phyloP scores from a whole-genome alignment of 2,329 filamentous ascomycete species.

The Neofusicoccum umdonicola region DNA sequence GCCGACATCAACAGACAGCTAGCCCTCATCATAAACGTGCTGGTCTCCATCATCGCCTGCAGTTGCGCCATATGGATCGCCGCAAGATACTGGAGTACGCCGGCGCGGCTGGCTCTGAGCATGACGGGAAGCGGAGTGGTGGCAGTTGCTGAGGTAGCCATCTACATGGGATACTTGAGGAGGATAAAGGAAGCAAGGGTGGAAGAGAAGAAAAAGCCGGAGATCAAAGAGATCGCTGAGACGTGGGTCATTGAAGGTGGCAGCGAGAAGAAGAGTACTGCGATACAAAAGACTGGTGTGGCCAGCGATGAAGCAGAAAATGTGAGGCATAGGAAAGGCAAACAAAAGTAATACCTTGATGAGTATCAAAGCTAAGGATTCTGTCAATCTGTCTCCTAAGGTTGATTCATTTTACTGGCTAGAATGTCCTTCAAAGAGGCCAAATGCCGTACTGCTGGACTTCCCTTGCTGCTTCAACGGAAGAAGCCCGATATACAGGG shows the following conservation, averaged over 20 bases:
- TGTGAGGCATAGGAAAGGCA: not conserved
- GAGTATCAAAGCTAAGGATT: not conserved
- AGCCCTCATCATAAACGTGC: constrained; percentile 82
- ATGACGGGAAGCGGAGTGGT: constrained; percentile 69
- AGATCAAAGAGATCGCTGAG: constrained; percentile 67
- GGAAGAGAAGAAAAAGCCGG: constrained; percentile 59
- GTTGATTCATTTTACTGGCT: too few species aligned
- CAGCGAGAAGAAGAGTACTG: not conserved
- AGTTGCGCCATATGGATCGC: constrained; percentile 76
- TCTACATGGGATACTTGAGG: constrained; percentile 74
- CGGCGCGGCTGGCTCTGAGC: constrained; percentile 67
- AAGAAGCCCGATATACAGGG: too few species aligned
- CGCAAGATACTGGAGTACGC: constrained; percentile 72
- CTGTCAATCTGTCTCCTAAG: not conserved
- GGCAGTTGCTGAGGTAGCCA: constrained; percentile 71
- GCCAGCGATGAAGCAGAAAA: not conserved
- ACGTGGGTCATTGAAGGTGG: constrained; percentile 61
- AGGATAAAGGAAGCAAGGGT: constrained; percentile 67
- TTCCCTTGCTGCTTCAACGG: too few species aligned
- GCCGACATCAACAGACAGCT: constrained; percentile 77
- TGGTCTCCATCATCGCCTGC: constrained; percentile 80
- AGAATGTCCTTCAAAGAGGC: too few species aligned
- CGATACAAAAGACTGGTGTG: not conserved
- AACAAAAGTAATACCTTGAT: not conserved
- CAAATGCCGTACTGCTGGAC: too few species aligned